A percentile compares a stretch with the other conserved stretches of the same genome.
These are phyloP conservation scores for Chlamydomonas sphaeroides DNA, from an alignment of 139 green algal genomes.

Conservation along the genomic window DNA sequence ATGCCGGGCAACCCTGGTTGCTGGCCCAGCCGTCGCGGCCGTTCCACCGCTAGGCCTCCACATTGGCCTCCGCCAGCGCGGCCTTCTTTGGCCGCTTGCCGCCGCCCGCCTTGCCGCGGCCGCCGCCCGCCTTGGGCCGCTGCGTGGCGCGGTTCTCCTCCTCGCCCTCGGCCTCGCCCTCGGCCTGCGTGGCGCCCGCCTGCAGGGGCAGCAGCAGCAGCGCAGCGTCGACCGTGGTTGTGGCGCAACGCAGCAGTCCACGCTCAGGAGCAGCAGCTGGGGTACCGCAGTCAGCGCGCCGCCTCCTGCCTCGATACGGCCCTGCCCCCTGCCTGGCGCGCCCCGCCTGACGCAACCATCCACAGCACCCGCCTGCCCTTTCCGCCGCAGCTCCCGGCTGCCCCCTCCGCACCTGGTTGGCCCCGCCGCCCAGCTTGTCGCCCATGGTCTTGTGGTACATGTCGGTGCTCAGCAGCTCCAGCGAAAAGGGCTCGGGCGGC, in stretches of 20 bases:
- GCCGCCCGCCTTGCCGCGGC: slow-evolving; percentile 4
- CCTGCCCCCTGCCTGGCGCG: background rate
- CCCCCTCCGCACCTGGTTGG: background rate
- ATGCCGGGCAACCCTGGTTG: no score
- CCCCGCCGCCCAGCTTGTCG: background rate
- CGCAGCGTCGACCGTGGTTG: background rate
- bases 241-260: background rate
- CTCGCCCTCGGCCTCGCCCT: background rate
- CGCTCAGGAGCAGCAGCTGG: background rate
- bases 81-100: slow-evolving; percentile 31
- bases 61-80: background rate
- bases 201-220: background rate
- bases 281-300: no score
- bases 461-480: slow-evolving; percentile 46
- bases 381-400: background rate
- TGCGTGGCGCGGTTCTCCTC: background rate
- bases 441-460: slow-evolving; percentile 57
- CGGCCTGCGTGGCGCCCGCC: background rate
- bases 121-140: background rate
- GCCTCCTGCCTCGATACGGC: background rate
- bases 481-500: slow-evolving; percentile 44
- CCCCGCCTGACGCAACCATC: background rate
- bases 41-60: no score
- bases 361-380: background rate
- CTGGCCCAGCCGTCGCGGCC: no score